Evolutionary conservation across 2,329 filamentous ascomycete species (phyloP), one percentile per base, ranked within the genome.

Genomic region (Aspergillus aculeatus): DNA sequence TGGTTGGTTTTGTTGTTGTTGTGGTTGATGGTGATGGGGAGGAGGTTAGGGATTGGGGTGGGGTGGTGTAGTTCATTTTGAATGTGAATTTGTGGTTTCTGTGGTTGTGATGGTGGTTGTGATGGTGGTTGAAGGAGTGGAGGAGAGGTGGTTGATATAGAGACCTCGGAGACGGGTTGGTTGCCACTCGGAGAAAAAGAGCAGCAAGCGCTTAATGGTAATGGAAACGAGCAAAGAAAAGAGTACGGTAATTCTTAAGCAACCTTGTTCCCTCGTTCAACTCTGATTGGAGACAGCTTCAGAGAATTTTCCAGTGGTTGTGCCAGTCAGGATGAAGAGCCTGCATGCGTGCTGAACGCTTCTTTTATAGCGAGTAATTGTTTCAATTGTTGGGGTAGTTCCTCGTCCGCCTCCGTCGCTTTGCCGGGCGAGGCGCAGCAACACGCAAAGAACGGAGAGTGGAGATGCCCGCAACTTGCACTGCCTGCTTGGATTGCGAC

Each of bases 31-130:
- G 69, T 68, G 32, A 35, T 16, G 70, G 66, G 44, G 71, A 71
- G 7, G 66, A 62, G 19, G 66, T 60, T 53, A 70, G 62, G 16
- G 67, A 67, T 55, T 59, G 62, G 29, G 67, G 66, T n/a, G 67
- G 61, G 24, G 66, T 69, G 41, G 61, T 49, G 16, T 53, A 56
- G 47, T 38, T 56, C 67, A 71, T 73, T 52, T 47, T 68, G 54
- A 54, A 38, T 50, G 14, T 12, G 2, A 1, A 4, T 12, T 16
- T 16, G 5, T 32, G 63, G 57, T 29, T 32, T 16, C 47, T 47
- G 38, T 47, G 52, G 23, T 24, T 4, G 16, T 47, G 29, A 38
- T 54, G n/a, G 41, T 54, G n/a, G 26, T 54, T 47, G 44, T 35
- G 54, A 35, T 23, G 3, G 31, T 50, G 41, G 23, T 49, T 54